phyloP scores from a whole-genome alignment of 2,329 filamentous ascomycete species.

The Pseudonectria buxi region DNA sequence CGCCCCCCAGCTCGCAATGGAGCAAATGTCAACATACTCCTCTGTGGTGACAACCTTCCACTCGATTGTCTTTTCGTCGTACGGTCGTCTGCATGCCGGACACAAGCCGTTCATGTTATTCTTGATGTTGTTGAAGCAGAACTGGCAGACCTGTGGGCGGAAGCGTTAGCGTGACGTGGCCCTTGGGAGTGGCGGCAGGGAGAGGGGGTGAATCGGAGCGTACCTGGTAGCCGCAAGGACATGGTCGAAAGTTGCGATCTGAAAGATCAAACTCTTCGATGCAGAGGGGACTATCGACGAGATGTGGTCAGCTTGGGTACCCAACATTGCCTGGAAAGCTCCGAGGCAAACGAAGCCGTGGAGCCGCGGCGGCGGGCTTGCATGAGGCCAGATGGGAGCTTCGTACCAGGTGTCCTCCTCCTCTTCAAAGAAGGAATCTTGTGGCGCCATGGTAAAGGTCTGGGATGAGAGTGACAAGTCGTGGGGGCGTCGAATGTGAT shows the following conservation, averaged over 20 bases:
- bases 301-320: conserved; percentile 15
- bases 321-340: conserved; percentile 15
- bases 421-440: conserved; percentile 66
- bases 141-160: conserved; percentile 78
- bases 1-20: neutral
- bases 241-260: conserved; percentile 93
- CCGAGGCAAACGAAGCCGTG: conserved; percentile 7
- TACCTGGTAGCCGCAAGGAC: conserved; percentile 97
- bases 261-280: conserved; percentile 98
- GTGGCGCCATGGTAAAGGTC: conserved; percentile 51
- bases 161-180: conserved; percentile 18
- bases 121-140: conserved; percentile 99
- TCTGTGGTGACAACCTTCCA: conserved; percentile 93
- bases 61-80: conserved; percentile 94
- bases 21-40: conserved; percentile 58
- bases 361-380: conserved; percentile 2
- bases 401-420: conserved; percentile 63
- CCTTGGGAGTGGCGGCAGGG: conserved; percentile 3
- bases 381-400: conserved; percentile 8
- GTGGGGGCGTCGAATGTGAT: conserved; percentile 12
- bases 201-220: conserved; percentile 1
- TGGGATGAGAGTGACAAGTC: conserved; percentile 15
- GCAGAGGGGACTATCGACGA: conserved; percentile 72
- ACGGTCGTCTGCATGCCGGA: conserved; percentile 91
- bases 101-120: conserved; percentile 96